Evolutionary conservation across 139 green algal genomes (phyloP).

Genomic region (Chlorella sp.): DNA sequence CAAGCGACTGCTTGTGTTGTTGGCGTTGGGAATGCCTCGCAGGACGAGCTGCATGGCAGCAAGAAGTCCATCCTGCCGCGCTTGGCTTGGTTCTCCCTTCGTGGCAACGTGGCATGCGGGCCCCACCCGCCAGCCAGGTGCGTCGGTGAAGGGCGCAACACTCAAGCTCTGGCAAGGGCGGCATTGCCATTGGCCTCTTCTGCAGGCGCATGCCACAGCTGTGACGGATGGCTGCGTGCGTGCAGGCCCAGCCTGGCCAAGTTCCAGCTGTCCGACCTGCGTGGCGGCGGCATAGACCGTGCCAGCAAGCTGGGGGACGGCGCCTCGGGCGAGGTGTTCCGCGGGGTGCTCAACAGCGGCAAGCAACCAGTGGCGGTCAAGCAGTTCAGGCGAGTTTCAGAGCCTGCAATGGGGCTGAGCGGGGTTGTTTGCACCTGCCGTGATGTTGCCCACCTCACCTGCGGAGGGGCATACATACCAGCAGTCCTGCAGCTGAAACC

Average conservation of each 20-base stretch:
- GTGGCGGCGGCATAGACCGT: neutral
- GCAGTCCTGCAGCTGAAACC: no score
- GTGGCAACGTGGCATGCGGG: constrained; percentile 57
- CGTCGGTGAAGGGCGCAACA: constrained; percentile 18
- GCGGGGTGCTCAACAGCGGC: neutral
- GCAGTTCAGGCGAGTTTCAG: constrained; percentile 48
- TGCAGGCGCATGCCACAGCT: no score
- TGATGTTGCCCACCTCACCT: no score
- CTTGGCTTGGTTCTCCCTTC: constrained; percentile 75
- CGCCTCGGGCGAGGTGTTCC: constrained; percentile 69
- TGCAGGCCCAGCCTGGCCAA: constrained; percentile 33
- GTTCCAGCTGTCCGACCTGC: constrained; percentile 15
- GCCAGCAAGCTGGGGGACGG: constrained; percentile 61
- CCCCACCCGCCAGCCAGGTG: constrained; percentile 16
- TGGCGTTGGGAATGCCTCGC: no score
- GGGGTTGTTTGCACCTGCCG: no score
- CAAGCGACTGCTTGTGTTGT: no score
- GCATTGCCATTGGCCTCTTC: no score
- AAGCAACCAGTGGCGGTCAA: constrained; percentile 62
- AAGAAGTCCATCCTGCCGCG: neutral
- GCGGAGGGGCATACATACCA: no score
- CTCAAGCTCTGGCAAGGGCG: no score
- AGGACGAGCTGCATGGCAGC: no score
- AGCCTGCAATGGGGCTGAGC: no score
- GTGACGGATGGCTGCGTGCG: no score